Base-by-base conservation (phyloP, 2,329 filamentous ascomycete genomes). In the Aspergillus sp. region DNA sequence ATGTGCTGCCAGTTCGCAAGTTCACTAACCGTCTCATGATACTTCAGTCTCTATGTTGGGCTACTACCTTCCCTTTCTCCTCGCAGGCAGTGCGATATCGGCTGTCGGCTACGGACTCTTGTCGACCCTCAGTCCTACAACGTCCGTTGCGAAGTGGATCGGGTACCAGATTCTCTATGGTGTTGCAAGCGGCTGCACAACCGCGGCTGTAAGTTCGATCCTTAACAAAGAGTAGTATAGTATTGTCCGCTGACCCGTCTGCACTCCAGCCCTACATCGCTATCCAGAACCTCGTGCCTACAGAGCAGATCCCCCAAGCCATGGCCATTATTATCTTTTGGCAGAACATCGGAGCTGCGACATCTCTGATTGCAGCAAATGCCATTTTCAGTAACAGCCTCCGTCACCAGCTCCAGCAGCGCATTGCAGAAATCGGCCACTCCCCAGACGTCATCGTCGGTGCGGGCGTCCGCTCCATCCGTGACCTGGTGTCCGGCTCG, bases 321-420 rank as follows among this genome's bases (percentile, higher is more conserved):
- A 67, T 66, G 62, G 57, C 62, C 5, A 60, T 68, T 43, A 43
- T 68, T 16, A 62, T 67, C 16, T 67, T 66, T 45, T 55, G 52
- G 42, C 71, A 74, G 49, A 70, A 69, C 47, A 60, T 74, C 3
- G 61, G 66, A 14, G 64, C 51, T 2, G 61, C 72, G 0, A 58
- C 66, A 6, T 65, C 59, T 36, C 56, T 70, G 13, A 60, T 68
- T 4, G 54, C 68, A 8, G 65, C 63, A 20, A 64, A 65, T 20
- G 55, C 61, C 41, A 64, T 64, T 24, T 66, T 65, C 47, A 60
- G 47, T 47, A 66, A 62, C 49, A 61, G 51, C 26, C 63, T 68
- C 13, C 53, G 57, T 13, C 22, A 55, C 3, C 49, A 60, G 44
- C 57, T 65, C 5, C 40, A 47, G 22, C 47, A 59, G 22, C 59